Percentiles rank a stretch among this genome's conserved stretches.
Conservation (phyloP, 2,329 filamentous ascomycete species). For the Geosmithia flava region DNA sequence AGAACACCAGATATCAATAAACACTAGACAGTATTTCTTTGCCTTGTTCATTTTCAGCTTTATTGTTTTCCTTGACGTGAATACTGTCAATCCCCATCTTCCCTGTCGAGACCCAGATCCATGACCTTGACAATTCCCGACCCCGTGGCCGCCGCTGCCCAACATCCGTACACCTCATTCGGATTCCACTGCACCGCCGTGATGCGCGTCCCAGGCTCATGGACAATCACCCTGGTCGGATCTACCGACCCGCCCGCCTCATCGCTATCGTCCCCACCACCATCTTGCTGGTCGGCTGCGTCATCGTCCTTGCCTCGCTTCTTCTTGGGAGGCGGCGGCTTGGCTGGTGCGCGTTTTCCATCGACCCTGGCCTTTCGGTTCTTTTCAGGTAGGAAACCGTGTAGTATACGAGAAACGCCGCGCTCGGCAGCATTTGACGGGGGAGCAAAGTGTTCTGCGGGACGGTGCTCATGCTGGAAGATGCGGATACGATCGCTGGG, state of each 20-base stretch:
- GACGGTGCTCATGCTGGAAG: conserved; percentile 41
- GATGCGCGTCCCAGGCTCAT: conserved; percentile 51
- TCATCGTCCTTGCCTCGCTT: conserved; percentile 15
- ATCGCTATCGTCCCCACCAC: conserved; percentile 8
- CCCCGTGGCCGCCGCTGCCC: conserved; percentile 54
- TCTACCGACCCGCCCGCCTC: conserved; percentile 17
- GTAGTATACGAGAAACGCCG: conserved; percentile 37
- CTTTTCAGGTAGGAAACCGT: conserved; percentile 36
- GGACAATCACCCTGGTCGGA: conserved; percentile 34
- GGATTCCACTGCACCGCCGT: conserved; percentile 57
- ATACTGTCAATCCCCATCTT: conserved; percentile 3
- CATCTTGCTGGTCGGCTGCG: conserved; percentile 19
- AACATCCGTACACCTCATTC: conserved; percentile 50
- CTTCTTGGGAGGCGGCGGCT: conserved; percentile 20
- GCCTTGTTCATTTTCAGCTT: too few relatives aligned
- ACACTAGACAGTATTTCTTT: too few relatives aligned
- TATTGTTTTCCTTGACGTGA: not conserved
- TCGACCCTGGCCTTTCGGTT: conserved; percentile 28
- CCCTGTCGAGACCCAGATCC: conserved; percentile 44
- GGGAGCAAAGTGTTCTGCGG: conserved; percentile 13
- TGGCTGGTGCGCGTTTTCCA: conserved; percentile 14
- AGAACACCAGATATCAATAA: too few relatives aligned
- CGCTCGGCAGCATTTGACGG: conserved; percentile 18
- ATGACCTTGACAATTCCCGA: conserved; percentile 55
- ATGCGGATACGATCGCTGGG: conserved; percentile 23